phyloP scores from a whole-genome alignment of 1,284 basidiomycete genomes.

The Ceratobasidium sp. region DNA sequence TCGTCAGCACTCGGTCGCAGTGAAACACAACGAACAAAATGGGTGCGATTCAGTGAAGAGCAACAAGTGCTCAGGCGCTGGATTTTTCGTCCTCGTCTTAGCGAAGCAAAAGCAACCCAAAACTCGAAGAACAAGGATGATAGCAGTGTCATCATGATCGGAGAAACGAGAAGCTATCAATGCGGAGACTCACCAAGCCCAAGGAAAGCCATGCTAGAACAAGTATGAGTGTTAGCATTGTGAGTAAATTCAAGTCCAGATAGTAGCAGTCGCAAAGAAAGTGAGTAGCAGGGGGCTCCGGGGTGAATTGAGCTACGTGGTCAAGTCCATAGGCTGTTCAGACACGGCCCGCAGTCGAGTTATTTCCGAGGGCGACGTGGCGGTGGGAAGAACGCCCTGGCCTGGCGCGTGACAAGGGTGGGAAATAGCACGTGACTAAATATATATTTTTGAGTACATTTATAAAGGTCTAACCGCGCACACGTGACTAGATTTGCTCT shows the following conservation, averaged over 20 bases:
- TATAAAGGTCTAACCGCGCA: no score
- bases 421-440: no score
- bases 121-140: constrained; percentile 93
- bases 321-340: constrained; percentile 34
- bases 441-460: no score
- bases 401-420: not conserved
- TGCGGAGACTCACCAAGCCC: constrained; percentile 22
- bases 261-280: constrained; percentile 18
- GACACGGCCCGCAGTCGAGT: constrained; percentile 6
- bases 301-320: constrained; percentile 21
- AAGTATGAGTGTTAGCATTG: constrained; percentile 14
- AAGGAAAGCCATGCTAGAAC: constrained; percentile 1
- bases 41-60: constrained; percentile 43
- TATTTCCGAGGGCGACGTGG: constrained; percentile 39
- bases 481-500: no score
- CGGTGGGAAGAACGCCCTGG: constrained; percentile 22
- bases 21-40: constrained; percentile 39
- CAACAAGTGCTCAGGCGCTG: constrained; percentile 58
- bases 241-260: not conserved
- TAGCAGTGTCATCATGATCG: constrained; percentile 69
- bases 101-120: constrained; percentile 59
- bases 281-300: constrained; percentile 32
- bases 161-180: constrained; percentile 1
- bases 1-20: constrained; percentile 13
- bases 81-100: constrained; percentile 74